Evolutionary conservation across 2,329 filamentous ascomycete genomes (phyloP).

Genomic region (Rhynchosporium agropyri): DNA sequence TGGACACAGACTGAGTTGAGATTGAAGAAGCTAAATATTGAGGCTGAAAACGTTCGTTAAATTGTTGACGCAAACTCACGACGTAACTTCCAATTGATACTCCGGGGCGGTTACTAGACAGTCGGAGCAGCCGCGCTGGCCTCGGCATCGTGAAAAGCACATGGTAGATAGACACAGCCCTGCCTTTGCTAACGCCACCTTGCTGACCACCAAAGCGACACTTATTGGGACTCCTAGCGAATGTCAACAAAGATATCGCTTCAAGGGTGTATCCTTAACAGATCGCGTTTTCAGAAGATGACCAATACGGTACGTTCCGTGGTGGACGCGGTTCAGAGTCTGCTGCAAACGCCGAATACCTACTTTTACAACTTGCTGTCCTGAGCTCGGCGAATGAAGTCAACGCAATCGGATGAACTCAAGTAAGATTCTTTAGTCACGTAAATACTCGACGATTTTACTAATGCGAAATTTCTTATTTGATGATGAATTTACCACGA

Average conservation of each 20-base stretch:
- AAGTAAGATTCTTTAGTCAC: background rate
- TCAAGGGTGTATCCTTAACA: background rate
- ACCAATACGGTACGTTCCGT: background rate
- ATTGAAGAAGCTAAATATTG: background rate
- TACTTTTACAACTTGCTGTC: background rate
- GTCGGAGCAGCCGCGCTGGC: slow-evolving; percentile 7
- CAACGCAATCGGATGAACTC: background rate
- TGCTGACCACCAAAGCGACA: background rate
- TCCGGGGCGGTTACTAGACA: slow-evolving; percentile 1
- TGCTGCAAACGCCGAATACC: background rate
- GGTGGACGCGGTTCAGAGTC: too few species aligned
- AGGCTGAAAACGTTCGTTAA: background rate
- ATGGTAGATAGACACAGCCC: background rate
- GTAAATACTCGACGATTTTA: too few species aligned
- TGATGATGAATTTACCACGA: too few species aligned
- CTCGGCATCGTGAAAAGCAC: background rate
- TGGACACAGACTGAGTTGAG: slow-evolving; percentile 9
- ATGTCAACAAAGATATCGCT: slow-evolving; percentile 10
- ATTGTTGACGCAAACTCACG: background rate
- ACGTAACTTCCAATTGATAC: background rate
- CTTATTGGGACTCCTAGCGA: background rate
- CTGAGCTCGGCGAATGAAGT: background rate
- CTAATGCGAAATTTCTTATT: too few species aligned
- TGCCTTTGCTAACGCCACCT: background rate
- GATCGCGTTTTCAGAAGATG: background rate